Conservation (phyloP, 2,329 filamentous ascomycete genomes). For the Ceratocystis destructans region DNA sequence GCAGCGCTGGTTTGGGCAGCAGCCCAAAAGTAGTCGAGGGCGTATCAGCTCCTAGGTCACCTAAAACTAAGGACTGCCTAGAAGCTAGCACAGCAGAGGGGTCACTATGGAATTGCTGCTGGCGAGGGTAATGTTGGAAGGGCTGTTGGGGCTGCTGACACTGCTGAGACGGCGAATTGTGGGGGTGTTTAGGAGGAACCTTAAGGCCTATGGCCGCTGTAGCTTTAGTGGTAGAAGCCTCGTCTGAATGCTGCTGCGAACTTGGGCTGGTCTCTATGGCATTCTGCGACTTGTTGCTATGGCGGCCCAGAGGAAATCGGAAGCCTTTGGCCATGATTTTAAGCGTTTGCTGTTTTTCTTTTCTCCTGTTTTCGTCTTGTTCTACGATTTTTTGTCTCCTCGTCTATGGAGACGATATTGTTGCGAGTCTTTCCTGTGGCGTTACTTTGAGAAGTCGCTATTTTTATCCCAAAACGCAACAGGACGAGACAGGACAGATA, state of each 20-base stretch:
- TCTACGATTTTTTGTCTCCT: background rate
- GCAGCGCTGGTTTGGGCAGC: background rate
- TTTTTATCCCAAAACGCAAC: conserved; percentile 7
- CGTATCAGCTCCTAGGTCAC: background rate
- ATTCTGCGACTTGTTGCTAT: conserved; percentile 15
- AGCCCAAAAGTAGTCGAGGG: background rate
- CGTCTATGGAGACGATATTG: background rate
- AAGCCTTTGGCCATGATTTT: conserved; percentile 14
- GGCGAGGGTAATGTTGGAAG: conserved; percentile 21
- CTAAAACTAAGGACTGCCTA: background rate
- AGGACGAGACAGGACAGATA: background rate
- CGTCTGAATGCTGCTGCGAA: background rate
- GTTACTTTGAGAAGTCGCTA: background rate
- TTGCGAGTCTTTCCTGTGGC: background rate
- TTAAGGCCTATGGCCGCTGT: conserved; percentile 21
- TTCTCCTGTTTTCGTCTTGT: background rate
- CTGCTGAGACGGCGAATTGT: conserved; percentile 20
- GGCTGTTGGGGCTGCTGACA: conserved; percentile 23
- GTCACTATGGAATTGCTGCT: conserved; percentile 6
- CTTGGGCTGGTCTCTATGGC: conserved; percentile 8
- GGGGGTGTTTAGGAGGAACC: background rate
- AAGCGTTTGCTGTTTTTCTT: background rate
- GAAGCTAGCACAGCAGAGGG: background rate
- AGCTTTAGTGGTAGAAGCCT: background rate
- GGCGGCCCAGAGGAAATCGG: conserved; percentile 9